These are phyloP conservation scores for Fusarium pseudonygamai DNA, from an alignment of 2,329 filamentous ascomycete species.

Conservation along the genomic window DNA sequence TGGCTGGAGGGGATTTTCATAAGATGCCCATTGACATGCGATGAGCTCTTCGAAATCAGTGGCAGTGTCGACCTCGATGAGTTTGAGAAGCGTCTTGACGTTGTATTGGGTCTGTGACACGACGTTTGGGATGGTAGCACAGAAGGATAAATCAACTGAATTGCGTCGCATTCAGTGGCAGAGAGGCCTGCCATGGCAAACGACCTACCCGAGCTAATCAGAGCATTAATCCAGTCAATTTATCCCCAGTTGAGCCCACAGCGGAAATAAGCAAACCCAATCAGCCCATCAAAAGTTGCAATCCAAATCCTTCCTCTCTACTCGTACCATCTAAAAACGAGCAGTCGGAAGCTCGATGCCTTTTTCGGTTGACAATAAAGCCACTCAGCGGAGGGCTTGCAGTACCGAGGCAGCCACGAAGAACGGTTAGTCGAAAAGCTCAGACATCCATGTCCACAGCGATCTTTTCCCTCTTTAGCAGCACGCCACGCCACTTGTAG, in stretches of 20 bases:
- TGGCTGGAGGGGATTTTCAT: slow-evolving; percentile 22
- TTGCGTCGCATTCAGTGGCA: not conserved
- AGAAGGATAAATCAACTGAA: not conserved
- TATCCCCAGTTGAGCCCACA: not conserved
- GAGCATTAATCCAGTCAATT: not conserved
- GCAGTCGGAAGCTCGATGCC: not conserved
- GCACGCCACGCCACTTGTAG: not conserved
- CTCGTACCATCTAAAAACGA: not conserved
- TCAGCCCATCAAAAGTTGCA: not conserved
- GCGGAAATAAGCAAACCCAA: not conserved
- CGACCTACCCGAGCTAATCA: not conserved
- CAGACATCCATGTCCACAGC: not conserved
- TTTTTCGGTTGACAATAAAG: not conserved
- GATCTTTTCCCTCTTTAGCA: not conserved
- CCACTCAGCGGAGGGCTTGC: not conserved
- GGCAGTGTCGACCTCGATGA: slow-evolving; percentile 25
- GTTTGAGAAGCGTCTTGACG: slow-evolving; percentile 23
- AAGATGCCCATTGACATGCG: slow-evolving; percentile 30
- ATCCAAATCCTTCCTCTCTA: not conserved
- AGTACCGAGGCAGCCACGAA: not conserved
- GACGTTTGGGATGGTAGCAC: not conserved
- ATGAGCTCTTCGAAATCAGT: slow-evolving; percentile 33
- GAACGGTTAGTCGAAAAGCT: not conserved
- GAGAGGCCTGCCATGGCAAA: not conserved
- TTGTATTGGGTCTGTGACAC: not conserved